Percentiles rank a stretch among this genome's conserved stretches.
Conservation (phyloP, 495 filamentous ascomycete genomes). For the Oleoguttula mirabilis region DNA sequence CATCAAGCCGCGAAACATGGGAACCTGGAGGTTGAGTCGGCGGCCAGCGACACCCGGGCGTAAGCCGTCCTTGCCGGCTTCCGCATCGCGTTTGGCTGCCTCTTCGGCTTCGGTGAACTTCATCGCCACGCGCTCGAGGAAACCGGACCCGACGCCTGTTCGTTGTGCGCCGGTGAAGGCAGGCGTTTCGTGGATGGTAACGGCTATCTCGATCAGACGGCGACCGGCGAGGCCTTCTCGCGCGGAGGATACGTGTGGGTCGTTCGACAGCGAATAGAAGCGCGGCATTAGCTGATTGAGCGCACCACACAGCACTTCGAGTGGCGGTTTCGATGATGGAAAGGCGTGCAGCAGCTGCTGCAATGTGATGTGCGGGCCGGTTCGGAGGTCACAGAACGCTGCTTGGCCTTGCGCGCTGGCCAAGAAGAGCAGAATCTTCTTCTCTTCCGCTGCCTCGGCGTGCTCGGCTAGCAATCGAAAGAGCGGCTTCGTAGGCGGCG, state of each 20-base stretch:
- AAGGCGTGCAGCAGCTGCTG: constrained; percentile 82
- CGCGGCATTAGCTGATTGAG: constrained; percentile 85
- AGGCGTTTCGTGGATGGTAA: constrained; percentile 75
- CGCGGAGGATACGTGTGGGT: constrained; percentile 71
- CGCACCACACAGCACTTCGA: constrained; percentile 66
- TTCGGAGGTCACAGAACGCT: constrained; percentile 89
- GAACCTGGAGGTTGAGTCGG: constrained; percentile 55
- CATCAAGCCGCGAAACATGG: constrained; percentile 99
- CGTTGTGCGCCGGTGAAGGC: constrained; percentile 47
- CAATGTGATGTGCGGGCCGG: constrained; percentile 70
- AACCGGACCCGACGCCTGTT: constrained; percentile 46
- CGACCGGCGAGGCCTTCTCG: constrained; percentile 57
- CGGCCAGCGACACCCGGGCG: constrained; percentile 6
- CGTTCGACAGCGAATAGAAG: constrained; percentile 95
- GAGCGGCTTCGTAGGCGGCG: constrained; percentile 77
- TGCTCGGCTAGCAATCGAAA: constrained; percentile 81
- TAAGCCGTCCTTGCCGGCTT: not conserved
- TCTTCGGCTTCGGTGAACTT: constrained; percentile 52
- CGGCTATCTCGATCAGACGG: constrained; percentile 85
- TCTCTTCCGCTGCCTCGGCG: constrained; percentile 65
- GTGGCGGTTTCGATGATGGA: constrained; percentile 75
- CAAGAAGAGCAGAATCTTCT: constrained; percentile 74
- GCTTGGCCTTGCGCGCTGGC: constrained; percentile 85
- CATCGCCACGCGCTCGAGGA: constrained; percentile 69
- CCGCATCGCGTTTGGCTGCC: constrained; percentile 30